Percentiles rank a stretch among this genome's conserved stretches.
Conservation (phyloP, 495 filamentous ascomycete species). For the Hypoxylon lenormandii region DNA sequence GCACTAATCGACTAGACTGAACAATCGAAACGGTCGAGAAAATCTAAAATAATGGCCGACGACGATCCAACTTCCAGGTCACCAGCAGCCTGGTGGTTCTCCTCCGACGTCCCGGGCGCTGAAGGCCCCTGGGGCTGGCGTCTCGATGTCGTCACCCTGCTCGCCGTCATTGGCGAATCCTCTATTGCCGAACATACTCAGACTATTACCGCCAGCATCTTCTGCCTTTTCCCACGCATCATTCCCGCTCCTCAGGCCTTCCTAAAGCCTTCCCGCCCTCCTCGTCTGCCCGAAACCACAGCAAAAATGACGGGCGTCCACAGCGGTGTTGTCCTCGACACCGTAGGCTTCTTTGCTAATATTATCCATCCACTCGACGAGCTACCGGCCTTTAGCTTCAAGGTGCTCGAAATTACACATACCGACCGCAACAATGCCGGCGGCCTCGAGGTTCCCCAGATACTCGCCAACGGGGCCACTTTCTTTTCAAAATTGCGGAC, state of each 20-base stretch:
- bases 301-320: constrained; percentile 70
- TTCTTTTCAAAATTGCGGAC: constrained; percentile 8
- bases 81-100: constrained; percentile 53
- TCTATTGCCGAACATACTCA: constrained; percentile 68
- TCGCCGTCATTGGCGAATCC: constrained; percentile 73
- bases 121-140: constrained; percentile 60
- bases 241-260: constrained; percentile 76
- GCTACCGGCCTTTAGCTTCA: constrained; percentile 59
- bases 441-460: constrained; percentile 29
- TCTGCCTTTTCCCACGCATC: constrained; percentile 71
- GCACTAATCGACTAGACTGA: too few relatives aligned
- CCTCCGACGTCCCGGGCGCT: constrained; percentile 44
- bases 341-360: constrained; percentile 72
- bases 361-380: constrained; percentile 68
- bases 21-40: neutral
- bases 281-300: constrained; percentile 65
- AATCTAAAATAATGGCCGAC: constrained; percentile 37
- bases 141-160: constrained; percentile 71
- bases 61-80: constrained; percentile 18
- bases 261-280: constrained; percentile 67
- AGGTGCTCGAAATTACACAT: constrained; percentile 62
- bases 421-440: constrained; percentile 45
- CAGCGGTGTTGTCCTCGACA: constrained; percentile 64
- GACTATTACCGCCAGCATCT: constrained; percentile 65
- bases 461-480: neutral